Evolutionary conservation across 2,329 filamentous ascomycete genomes (phyloP).

Genomic region (Colletotrichum scovillei): DNA sequence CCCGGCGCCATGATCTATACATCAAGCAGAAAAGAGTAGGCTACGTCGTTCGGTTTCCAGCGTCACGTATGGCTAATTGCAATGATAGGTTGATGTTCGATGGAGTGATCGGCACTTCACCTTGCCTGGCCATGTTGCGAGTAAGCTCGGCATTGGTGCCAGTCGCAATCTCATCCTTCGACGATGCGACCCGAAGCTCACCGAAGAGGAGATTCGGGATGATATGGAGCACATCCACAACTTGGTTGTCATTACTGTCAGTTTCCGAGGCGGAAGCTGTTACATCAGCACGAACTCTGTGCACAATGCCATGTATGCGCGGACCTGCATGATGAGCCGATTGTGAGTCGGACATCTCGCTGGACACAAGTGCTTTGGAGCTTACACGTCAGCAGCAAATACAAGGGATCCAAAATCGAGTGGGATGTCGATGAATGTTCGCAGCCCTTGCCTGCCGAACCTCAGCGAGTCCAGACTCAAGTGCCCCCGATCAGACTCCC

Average conservation of each 20-base stretch:
- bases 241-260: constrained; percentile 75
- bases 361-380: not conserved
- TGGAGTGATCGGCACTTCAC: constrained; percentile 80
- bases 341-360: constrained; percentile 49
- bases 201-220: constrained; percentile 72
- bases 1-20: constrained; percentile 74
- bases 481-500: constrained; percentile 47
- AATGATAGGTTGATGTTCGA: constrained; percentile 69
- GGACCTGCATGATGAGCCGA: constrained; percentile 80
- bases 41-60: not conserved
- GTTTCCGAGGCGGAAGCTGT: constrained; percentile 68
- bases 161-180: constrained; percentile 80
- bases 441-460: constrained; percentile 57
- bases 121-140: constrained; percentile 70
- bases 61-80: not conserved
- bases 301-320: constrained; percentile 78
- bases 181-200: constrained; percentile 67
- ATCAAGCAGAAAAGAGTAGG: constrained; percentile 74
- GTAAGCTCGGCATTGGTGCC: constrained; percentile 73
- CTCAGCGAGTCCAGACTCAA: constrained; percentile 42
- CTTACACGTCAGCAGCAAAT: constrained; percentile 63
- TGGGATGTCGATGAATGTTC: constrained; percentile 81
- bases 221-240: constrained; percentile 88
- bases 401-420: constrained; percentile 77
- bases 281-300: constrained; percentile 83